A percentile compares a stretch with the other conserved stretches of the same genome.
phyloP scores from a whole-genome alignment of 768 basidiomycete genomes.

The Pleurotus citrinopileatus region DNA sequence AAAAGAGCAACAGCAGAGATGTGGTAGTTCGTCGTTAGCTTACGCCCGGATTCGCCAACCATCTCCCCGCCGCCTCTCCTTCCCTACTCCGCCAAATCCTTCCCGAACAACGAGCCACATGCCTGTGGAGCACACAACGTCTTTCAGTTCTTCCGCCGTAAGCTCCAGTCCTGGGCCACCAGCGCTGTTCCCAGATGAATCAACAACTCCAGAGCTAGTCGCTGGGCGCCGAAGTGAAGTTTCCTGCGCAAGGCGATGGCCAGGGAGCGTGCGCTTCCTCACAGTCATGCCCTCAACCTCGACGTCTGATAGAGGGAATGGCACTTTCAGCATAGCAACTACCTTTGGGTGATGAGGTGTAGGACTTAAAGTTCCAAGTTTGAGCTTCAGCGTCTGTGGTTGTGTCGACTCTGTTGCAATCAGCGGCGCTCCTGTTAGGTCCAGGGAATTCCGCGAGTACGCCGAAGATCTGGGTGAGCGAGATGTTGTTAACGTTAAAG shows the following conservation, averaged over 20 bases:
- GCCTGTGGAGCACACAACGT: conserved; percentile 82
- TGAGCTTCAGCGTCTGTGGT: conserved; percentile 5
- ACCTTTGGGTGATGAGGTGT: conserved; percentile 97
- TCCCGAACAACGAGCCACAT: conserved; percentile 93
- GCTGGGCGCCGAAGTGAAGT: too few species aligned
- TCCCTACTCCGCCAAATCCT: conserved; percentile 88
- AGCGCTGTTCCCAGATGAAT: not conserved
- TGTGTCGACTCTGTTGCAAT: not conserved
- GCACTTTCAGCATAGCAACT: conserved; percentile 86
- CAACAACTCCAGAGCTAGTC: not conserved
- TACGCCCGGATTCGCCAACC: conserved; percentile 74
- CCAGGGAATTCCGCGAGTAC: conserved; percentile 10
- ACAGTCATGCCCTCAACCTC: conserved; percentile 61
- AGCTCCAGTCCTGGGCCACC: conserved; percentile 47
- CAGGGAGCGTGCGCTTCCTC: conserved; percentile 43
- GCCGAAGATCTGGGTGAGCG: conserved; percentile 14
- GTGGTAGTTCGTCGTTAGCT: conserved; percentile 4
- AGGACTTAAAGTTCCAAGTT: conserved; percentile 77
- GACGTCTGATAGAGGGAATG: conserved; percentile 84
- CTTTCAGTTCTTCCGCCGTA: conserved; percentile 92
- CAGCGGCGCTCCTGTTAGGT: not conserved
- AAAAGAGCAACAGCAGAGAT: conserved; percentile 1
- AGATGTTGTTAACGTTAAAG: conserved; percentile 12
- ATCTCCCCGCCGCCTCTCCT: conserved; percentile 72
- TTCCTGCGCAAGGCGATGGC: too few species aligned